phyloP scores from a whole-genome alignment of 2,329 filamentous ascomycete species.

The Coniochaeta sp. region DNA sequence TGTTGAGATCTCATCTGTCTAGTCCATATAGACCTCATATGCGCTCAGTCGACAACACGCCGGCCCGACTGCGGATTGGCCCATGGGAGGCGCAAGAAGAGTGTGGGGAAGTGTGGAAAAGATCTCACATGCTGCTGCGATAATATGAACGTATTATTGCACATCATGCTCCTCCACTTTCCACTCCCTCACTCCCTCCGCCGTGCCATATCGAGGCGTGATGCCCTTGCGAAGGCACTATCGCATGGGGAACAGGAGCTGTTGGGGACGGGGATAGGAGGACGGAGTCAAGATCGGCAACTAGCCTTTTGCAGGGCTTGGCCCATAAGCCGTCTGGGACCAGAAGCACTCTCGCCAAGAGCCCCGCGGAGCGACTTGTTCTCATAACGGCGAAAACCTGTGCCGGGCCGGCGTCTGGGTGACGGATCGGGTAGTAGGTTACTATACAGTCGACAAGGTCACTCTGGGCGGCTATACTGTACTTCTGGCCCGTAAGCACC shows the following conservation, averaged over 20 bases:
- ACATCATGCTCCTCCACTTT: constrained; percentile 12
- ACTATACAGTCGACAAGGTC: neutral
- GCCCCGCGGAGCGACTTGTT: neutral
- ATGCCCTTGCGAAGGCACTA: neutral
- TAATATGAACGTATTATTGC: constrained; percentile 10
- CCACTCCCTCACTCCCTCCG: constrained; percentile 3
- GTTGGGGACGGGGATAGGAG: neutral
- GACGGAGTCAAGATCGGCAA: neutral
- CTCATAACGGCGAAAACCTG: neutral
- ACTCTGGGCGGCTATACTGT: neutral
- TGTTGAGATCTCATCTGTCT: constrained; percentile 12
- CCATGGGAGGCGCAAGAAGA: neutral
- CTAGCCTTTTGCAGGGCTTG: neutral
- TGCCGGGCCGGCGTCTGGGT: neutral
- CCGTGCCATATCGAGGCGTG: neutral
- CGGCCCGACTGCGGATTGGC: constrained; percentile 13
- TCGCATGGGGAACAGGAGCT: neutral
- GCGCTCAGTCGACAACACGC: constrained; percentile 8
- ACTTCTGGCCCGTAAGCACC: neutral
- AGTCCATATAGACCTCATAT: constrained; percentile 15
- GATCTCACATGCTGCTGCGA: neutral
- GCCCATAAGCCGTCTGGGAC: neutral
- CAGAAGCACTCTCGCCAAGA: neutral
- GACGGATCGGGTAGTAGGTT: neutral
- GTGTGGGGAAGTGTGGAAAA: constrained; percentile 1